A percentile compares a stretch with the other conserved stretches of the same genome.
phyloP scores from a whole-genome alignment of 495 filamentous ascomycete species.

The Xylaria castorea region DNA sequence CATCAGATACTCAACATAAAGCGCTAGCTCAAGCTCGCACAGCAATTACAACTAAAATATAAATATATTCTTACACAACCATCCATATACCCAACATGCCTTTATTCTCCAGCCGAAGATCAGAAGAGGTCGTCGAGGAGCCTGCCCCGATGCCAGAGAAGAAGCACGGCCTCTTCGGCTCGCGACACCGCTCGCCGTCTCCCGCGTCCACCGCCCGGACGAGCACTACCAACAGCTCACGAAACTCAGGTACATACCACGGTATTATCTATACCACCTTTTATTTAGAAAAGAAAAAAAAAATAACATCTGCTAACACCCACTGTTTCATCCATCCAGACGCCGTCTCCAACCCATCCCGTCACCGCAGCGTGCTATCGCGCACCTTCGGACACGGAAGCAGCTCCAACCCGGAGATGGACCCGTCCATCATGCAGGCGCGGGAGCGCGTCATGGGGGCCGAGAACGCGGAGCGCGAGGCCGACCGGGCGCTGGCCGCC shows the following conservation, averaged over 20 bases:
- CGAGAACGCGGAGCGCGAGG: conserved; percentile 66
- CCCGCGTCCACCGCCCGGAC: conserved; percentile 39
- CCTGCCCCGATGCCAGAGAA: conserved; percentile 44
- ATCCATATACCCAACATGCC: conserved; percentile 48
- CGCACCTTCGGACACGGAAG: conserved; percentile 54
- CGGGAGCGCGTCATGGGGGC: conserved; percentile 63
- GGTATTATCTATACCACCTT: neutral
- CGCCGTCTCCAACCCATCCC: conserved; percentile 32
- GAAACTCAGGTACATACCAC: conserved; percentile 32
- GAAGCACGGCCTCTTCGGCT: conserved; percentile 52
- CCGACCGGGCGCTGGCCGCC: conserved; percentile 64
- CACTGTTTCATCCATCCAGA: conserved; percentile 24
- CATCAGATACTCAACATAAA: neutral
- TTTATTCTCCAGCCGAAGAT: conserved; percentile 53
- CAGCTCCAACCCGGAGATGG: conserved; percentile 49
- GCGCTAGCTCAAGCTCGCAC: neutral
- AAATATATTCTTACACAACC: neutral
- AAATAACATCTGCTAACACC: conserved; percentile 5
- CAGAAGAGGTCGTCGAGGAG: conserved; percentile 46
- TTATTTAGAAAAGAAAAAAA: neutral
- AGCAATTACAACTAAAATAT: neutral
- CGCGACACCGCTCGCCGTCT: conserved; percentile 51
- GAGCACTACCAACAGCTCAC: conserved; percentile 36
- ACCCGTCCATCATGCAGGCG: conserved; percentile 64
- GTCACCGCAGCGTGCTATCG: conserved; percentile 46